These are phyloP conservation scores for Oldenlandia corymbosa DNA, from an alignment of 257 asterid species.

Conservation along the genomic window DNA sequence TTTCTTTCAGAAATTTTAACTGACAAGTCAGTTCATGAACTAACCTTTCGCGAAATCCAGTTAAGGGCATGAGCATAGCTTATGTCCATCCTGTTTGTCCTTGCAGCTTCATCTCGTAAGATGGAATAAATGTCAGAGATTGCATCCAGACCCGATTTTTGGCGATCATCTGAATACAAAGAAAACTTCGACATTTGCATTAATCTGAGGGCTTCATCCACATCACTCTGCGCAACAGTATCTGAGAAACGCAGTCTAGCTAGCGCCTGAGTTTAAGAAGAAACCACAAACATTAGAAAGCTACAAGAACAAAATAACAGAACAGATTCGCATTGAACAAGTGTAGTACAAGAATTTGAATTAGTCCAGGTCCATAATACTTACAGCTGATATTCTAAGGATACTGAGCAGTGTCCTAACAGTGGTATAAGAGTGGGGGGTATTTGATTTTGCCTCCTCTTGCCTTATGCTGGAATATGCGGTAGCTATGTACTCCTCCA, in stretches of 20 bases:
- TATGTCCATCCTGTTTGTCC: constrained; percentile 69
- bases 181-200: constrained; percentile 99
- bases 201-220: constrained; percentile 94
- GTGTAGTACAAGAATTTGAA: background rate
- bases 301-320: background rate
- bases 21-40: constrained; percentile 17
- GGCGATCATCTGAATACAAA: constrained; percentile 90
- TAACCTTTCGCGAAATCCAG: constrained; percentile 98
- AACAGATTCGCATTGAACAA: background rate
- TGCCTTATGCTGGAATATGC: constrained; percentile 95
- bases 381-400: constrained; percentile 81
- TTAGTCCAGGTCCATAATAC: constrained; percentile 17
- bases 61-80: constrained; percentile 95
- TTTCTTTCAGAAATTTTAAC: too few relatives aligned
- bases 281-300: background rate
- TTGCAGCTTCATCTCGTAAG: constrained; percentile 91
- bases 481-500: constrained; percentile 87
- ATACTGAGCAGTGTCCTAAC: constrained; percentile 82
- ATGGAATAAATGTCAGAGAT: constrained; percentile 95
- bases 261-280: constrained; percentile 47
- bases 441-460: constrained; percentile 92
- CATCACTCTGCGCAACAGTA: constrained; percentile 83
- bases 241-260: constrained; percentile 87
- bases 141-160: constrained; percentile 84
- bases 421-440: constrained; percentile 81